Percentiles rank a stretch among this genome's conserved stretches.
These are phyloP conservation scores for Cystobasidium pallidum DNA, from an alignment of 1,284 basidiomycete species.

Conservation along the genomic window DNA sequence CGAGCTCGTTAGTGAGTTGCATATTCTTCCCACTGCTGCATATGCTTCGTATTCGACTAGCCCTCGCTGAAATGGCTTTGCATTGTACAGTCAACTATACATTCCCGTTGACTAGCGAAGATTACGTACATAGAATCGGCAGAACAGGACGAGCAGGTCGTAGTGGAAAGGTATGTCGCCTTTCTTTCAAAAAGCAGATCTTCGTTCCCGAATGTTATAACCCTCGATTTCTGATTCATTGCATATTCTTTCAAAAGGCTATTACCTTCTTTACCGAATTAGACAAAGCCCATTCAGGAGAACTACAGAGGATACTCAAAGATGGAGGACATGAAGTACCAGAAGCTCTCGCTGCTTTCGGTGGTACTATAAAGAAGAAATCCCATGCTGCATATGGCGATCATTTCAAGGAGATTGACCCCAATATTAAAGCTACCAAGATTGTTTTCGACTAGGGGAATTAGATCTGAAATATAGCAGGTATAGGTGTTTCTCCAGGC, in stretches of 20 bases:
- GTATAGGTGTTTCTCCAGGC: too few relatives aligned
- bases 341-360: slow-evolving; percentile 82
- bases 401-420: slow-evolving; percentile 59
- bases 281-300: slow-evolving; percentile 64
- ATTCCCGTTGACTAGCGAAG: slow-evolving; percentile 88
- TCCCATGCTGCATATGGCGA: slow-evolving; percentile 68
- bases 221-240: too few relatives aligned
- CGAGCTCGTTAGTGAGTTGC: slow-evolving; percentile 63
- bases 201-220: too few relatives aligned
- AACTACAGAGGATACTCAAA: slow-evolving; percentile 85
- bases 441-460: slow-evolving; percentile 71
- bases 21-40: too few relatives aligned
- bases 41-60: too few relatives aligned
- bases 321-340: slow-evolving; percentile 78
- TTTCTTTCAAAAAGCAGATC: too few relatives aligned
- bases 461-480: too few relatives aligned
- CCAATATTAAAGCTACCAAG: slow-evolving; percentile 79
- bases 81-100: slow-evolving; percentile 74
- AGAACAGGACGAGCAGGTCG: slow-evolving; percentile 92
- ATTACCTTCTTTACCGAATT: slow-evolving; percentile 86
- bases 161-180: slow-evolving; percentile 66
- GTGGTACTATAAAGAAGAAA: slow-evolving; percentile 97
- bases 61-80: too few relatives aligned
- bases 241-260: slow-evolving; percentile 60
- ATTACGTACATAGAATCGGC: slow-evolving; percentile 97